phyloP scores from a whole-genome alignment of 192 early-diverging fungal species.

The Phlyctochytrium planicorne region DNA sequence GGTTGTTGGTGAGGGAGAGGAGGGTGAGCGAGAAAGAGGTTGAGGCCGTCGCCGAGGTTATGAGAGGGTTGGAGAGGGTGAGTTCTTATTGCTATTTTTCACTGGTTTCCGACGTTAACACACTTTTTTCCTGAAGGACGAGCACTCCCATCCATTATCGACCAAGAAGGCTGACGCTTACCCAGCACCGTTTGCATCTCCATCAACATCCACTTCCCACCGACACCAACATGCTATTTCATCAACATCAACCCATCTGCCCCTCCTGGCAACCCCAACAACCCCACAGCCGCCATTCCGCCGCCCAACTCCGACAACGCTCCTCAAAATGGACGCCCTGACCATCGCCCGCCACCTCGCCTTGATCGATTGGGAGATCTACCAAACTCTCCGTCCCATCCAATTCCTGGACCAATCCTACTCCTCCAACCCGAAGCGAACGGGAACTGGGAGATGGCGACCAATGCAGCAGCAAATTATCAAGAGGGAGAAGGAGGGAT shows the following conservation, averaged over 20 bases:
- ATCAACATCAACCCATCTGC: too few relatives aligned
- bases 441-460: neutral
- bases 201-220: too few relatives aligned
- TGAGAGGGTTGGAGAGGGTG: neutral
- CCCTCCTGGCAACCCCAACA: too few relatives aligned
- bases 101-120: too few relatives aligned
- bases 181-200: too few relatives aligned
- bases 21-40: neutral
- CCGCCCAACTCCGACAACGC: neutral
- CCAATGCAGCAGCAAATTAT: neutral
- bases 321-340: neutral
- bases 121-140: too few relatives aligned
- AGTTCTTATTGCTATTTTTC: too few relatives aligned
- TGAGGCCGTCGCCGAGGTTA: neutral
- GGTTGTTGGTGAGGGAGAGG: neutral
- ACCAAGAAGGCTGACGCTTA: too few relatives aligned
- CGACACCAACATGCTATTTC: too few relatives aligned
- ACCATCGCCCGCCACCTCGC: constrained; percentile 16
- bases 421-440: neutral
- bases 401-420: neutral
- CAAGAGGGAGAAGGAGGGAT: neutral
- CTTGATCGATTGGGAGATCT: constrained; percentile 16
- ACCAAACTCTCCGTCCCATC: neutral
- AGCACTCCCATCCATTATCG: too few relatives aligned
- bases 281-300: neutral